Evolutionary conservation across 805 yeast species (phyloP), one percentile per base, ranked within the genome.

Genomic region (Scheffersomyces coipomensis): DNA sequence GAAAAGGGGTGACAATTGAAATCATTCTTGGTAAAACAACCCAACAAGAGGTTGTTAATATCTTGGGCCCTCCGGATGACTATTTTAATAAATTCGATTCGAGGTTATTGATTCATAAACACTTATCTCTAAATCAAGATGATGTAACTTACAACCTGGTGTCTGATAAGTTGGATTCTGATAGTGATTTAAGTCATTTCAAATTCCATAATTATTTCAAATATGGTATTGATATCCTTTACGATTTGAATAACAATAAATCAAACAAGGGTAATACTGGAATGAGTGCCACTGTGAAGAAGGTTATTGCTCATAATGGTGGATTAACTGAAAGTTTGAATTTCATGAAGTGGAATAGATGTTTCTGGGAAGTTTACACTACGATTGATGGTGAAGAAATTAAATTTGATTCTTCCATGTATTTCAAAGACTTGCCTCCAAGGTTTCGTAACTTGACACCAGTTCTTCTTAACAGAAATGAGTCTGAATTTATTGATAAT

Each of bases 1-100:
- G 17, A 6, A 27, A 27, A 6, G 18, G 6, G 6, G 18, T 6
- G 15, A 13, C 12, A 27, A 13, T 8, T 27, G 12, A 7, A 5
- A 27, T 27, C 6, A 6, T 8, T 5, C 15, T 79, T 3, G 78
- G 79, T 0, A 32, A 51, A 23, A 71, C 80, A 2, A 58, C 75
- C 1, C 78, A 78, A 58, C 80, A 75, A 45, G 75, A 72, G 17
- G 56, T 78, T 0, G 46, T 79, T 6, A 55, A 62, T 15, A 49
- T 59, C 0, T 54, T 80, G 16, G 85, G 85, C 0, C 79, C 82
- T 2, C 85, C 86, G 0, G 77, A 76, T 34, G 81, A 75, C 33
- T 64, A 62, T 3, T 68, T 78, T 43, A 58, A 64, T 43, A 74
- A 73, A 44, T 64, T 66, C 36, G 78, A 73, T 44, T 63, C 69